phyloP scores from a whole-genome alignment of 345 rosid species.

The Cardamine resedifolia region DNA sequence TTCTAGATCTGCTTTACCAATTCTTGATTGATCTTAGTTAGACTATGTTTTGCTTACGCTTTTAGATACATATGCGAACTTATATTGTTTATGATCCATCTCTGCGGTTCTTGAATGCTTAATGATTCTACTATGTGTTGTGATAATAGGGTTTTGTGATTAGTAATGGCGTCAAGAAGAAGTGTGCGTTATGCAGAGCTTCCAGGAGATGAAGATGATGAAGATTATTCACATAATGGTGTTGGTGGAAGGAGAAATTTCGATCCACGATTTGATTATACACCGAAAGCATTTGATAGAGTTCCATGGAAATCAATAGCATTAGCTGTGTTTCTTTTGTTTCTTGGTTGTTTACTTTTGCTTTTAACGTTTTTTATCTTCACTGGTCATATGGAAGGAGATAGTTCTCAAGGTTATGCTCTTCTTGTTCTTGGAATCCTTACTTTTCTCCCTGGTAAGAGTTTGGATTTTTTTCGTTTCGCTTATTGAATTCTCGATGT shows the following conservation, averaged over 20 bases:
- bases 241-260: constrained; percentile 30
- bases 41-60: neutral
- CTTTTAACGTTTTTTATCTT: constrained; percentile 68
- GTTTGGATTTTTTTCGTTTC: neutral
- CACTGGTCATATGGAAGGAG: constrained; percentile 89
- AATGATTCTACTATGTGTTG: constrained; percentile 4
- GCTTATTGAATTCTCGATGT: neutral
- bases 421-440: constrained; percentile 74
- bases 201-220: constrained; percentile 56
- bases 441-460: constrained; percentile 80
- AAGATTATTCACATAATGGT: constrained; percentile 37
- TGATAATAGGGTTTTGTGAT: neutral
- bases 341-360: constrained; percentile 68
- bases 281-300: constrained; percentile 59
- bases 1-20: constrained; percentile 14
- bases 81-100: neutral
- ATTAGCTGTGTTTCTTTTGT: constrained; percentile 66
- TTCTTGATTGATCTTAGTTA: neutral
- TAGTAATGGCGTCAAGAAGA: constrained; percentile 63
- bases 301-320: constrained; percentile 84
- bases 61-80: neutral
- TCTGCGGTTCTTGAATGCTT: neutral
- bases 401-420: constrained; percentile 75
- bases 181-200: constrained; percentile 53
- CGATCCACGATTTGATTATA: constrained; percentile 75